phyloP scores from a whole-genome alignment of 257 asterid genomes.

The Petunia axillaris region DNA sequence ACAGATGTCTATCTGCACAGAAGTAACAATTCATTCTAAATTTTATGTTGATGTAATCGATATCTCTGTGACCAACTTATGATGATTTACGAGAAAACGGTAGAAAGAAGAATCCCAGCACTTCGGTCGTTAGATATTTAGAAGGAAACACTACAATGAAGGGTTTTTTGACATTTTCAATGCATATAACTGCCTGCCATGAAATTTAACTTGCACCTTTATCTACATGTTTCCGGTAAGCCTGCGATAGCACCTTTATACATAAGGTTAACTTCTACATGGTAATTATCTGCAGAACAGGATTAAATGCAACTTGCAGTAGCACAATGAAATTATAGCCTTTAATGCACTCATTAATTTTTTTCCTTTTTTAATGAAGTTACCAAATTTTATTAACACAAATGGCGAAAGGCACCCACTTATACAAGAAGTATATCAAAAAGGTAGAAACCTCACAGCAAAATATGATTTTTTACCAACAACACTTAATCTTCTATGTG shows the following conservation, averaged over 20 bases:
- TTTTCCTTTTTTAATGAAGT: too few relatives aligned
- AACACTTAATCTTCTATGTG: too few relatives aligned
- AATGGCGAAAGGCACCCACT: too few relatives aligned
- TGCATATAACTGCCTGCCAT: conserved; percentile 8
- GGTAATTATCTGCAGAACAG: neutral
- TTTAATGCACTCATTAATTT: neutral
- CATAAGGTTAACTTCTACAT: neutral
- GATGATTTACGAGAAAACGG: conserved; percentile 6
- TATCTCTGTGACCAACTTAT: neutral
- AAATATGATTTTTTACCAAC: too few relatives aligned
- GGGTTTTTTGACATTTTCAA: neutral
- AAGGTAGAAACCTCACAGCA: too few relatives aligned
- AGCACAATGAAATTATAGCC: neutral
- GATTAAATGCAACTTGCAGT: conserved; percentile 4
- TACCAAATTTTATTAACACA: too few relatives aligned
- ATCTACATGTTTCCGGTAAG: neutral
- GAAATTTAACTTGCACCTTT: neutral
- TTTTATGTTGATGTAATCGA: conserved; percentile 11
- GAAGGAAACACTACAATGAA: neutral
- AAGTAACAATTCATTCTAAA: neutral
- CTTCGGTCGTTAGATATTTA: neutral
- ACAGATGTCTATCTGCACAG: neutral
- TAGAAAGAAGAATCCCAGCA: neutral
- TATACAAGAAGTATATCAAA: too few relatives aligned
- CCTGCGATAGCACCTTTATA: conserved; percentile 2